phyloP scores from a whole-genome alignment of 2,329 filamentous ascomycete genomes.

The Pseudocercospora ulei region DNA sequence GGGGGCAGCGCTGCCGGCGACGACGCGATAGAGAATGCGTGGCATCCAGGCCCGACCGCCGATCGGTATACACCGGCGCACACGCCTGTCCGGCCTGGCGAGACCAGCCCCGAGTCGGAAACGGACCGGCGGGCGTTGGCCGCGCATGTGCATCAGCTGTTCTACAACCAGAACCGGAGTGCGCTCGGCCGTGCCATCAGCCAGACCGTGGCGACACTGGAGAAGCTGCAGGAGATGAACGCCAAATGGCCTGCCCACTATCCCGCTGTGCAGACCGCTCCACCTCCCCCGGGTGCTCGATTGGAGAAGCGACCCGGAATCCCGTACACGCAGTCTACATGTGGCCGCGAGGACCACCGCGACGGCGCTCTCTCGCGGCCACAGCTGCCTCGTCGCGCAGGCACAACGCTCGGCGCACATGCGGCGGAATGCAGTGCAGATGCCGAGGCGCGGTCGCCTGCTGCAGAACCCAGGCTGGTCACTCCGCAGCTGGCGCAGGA shows the following conservation, averaged over 20 bases:
- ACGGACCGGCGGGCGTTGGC: constrained; percentile 60
- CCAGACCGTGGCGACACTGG: constrained; percentile 72
- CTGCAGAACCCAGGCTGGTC: constrained; percentile 69
- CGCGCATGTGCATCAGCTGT: constrained; percentile 81
- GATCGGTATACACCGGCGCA: constrained; percentile 51
- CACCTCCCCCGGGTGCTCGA: constrained; percentile 37
- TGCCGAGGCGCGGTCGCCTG: constrained; percentile 53
- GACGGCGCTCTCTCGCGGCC: constrained; percentile 41
- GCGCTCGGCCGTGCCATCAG: constrained; percentile 81
- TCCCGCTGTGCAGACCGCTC: constrained; percentile 64
- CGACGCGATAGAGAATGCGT: constrained; percentile 47
- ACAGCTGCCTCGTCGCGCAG: constrained; percentile 54
- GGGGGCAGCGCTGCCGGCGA: constrained; percentile 63
- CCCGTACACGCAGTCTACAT: constrained; percentile 53
- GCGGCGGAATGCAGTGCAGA: constrained; percentile 50
- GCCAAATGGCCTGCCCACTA: constrained; percentile 89
- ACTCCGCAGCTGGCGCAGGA: constrained; percentile 90
- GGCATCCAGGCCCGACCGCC: constrained; percentile 49
- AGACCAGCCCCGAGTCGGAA: constrained; percentile 45
- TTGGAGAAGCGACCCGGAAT: constrained; percentile 53
- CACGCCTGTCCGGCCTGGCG: constrained; percentile 44
- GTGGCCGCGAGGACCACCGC: constrained; percentile 40
- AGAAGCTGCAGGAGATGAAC: constrained; percentile 80
- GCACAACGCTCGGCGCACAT: constrained; percentile 58
- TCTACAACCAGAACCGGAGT: constrained; percentile 86